Base-by-base conservation (phyloP, 805 yeast species). In the Candida qinlingensis region DNA sequence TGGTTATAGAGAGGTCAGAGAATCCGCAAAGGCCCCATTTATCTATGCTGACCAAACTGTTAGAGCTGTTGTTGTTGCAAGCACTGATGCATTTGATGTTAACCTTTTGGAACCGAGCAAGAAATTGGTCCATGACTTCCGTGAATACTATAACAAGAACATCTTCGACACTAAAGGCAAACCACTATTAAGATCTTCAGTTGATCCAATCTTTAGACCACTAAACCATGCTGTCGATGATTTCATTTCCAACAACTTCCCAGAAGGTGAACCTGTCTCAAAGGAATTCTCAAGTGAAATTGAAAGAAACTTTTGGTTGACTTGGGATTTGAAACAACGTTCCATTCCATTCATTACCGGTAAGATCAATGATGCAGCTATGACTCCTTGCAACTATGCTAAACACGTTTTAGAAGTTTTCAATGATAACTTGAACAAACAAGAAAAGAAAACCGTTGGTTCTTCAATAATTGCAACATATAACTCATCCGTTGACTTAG, bases 151-250 rank as follows among this genome's bases (percentile, higher is more conserved):
- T 59, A 75, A 79, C 59, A 68, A 74, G 42, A 71, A 77, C 33
- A 58, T 80, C 38, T 75, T 76, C 61, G 81, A 81, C 58, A 72
- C 78, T 7, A 69, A 79, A 31, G 88, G 88, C 27, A 80, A 79
- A 58, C 85, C 87, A 38, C 61, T 82, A 44, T 54, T 85, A 37
- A 73, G 88, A 54, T 72, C 83, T n/a, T 74, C 77, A 27, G 58
- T 83, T 26, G 89, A 84, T 63, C 83, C 87, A 4, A 35, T 83
- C 10, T 68, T 85, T 42, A 72, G 70, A 36, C 91, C 94, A 30
- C 41, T 83, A 41, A 88, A 85, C 66, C 66, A 72, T 35, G 67
- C 72, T 34, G 63, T 85, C 45, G 81, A 75, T 52, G 62, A 69
- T 2, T 56, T 71, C 27, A 71, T 79, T 30, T 63, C 68, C 37